These are phyloP conservation scores for Lentinula lateritia DNA, from an alignment of 768 basidiomycete species.

Conservation along the genomic window DNA sequence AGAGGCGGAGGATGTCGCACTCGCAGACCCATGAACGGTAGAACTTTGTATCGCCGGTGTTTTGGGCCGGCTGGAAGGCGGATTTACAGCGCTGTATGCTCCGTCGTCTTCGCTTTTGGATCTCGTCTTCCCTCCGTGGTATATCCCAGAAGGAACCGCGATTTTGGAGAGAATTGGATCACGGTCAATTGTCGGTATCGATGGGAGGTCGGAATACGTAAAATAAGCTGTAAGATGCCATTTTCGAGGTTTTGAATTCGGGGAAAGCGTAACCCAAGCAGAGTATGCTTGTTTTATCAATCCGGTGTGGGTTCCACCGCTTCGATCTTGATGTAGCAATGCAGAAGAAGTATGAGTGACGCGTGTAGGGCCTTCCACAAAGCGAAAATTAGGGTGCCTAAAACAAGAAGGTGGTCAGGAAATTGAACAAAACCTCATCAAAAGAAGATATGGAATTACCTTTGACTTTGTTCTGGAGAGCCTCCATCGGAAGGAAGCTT, in stretches of 20 bases:
- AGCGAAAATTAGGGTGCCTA: slow-evolving; percentile 43
- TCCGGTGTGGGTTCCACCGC: slow-evolving; percentile 46
- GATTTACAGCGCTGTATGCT: background rate
- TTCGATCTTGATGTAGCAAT: slow-evolving; percentile 52
- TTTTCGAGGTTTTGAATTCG: slow-evolving; percentile 46
- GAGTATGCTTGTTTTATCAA: slow-evolving; percentile 73
- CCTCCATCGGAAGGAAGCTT: slow-evolving; percentile 37
- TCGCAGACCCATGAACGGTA: slow-evolving; percentile 4
- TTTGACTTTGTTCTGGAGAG: slow-evolving; percentile 2
- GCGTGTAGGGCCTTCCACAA: slow-evolving; percentile 52
- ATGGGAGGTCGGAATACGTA: slow-evolving; percentile 40
- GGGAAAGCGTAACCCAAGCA: slow-evolving; percentile 46
- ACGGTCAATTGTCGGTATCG: slow-evolving; percentile 40
- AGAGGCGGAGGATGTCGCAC: slow-evolving; percentile 11
- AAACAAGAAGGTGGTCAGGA: slow-evolving; percentile 4
- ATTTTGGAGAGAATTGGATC: slow-evolving; percentile 38
- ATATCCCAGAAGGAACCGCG: slow-evolving; percentile 41
- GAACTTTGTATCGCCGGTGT: slow-evolving; percentile 10
- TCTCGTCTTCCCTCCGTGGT: slow-evolving; percentile 39
- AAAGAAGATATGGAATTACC: slow-evolving; percentile 15
- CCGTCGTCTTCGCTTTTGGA: slow-evolving; percentile 31
- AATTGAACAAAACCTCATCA: background rate
- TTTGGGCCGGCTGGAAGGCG: background rate
- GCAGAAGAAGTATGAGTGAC: slow-evolving; percentile 45
- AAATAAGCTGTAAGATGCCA: slow-evolving; percentile 64